Conservation (phyloP, 2,329 filamentous ascomycete genomes). For the Ophiocordyceps unilateralis region DNA sequence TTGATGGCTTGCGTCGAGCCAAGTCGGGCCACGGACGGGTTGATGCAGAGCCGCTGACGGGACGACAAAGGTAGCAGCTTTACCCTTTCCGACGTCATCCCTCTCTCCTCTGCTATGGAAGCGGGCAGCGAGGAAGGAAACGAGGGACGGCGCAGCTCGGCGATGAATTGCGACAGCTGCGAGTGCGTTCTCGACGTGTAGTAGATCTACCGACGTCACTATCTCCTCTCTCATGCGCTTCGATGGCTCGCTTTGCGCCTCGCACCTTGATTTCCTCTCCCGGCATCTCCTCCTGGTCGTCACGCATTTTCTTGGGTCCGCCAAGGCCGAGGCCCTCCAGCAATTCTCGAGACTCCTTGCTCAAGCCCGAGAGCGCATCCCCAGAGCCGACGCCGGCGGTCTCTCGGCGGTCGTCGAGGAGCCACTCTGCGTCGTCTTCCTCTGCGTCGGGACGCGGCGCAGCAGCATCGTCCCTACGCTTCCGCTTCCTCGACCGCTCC, state of each 20-base stretch:
- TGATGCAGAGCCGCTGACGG: conserved; percentile 79
- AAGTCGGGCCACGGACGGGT: conserved; percentile 59
- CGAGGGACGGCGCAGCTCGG: conserved; percentile 61
- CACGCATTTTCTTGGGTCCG: conserved; percentile 11
- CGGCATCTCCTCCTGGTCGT: conserved; percentile 26
- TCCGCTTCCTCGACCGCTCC: conserved; percentile 27
- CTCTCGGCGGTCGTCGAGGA: conserved; percentile 55
- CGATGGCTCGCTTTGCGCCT: conserved; percentile 1
- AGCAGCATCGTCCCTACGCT: conserved; percentile 21
- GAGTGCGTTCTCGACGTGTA: conserved; percentile 91
- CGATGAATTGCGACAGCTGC: conserved; percentile 74
- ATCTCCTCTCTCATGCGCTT: conserved; percentile 9
- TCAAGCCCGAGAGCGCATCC: conserved; percentile 38
- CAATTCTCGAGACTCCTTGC: conserved; percentile 57
- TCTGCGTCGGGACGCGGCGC: conserved; percentile 5
- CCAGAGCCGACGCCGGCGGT: conserved; percentile 20
- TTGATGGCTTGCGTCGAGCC: conserved; percentile 69
- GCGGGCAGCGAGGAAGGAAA: conserved; percentile 54
- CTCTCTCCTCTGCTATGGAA: conserved; percentile 14
- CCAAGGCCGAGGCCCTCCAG: conserved; percentile 48
- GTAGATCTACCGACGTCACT: conserved; percentile 43
- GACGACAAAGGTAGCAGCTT: conserved; percentile 77
- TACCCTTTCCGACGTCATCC: conserved; percentile 24
- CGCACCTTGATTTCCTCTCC: conserved; percentile 52
- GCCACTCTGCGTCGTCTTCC: conserved; percentile 49